A percentile compares a stretch with the other conserved stretches of the same genome.
These are phyloP conservation scores for Drosera spatulata DNA, from an alignment of 179 eudicot genomes.

Conservation along the genomic window DNA sequence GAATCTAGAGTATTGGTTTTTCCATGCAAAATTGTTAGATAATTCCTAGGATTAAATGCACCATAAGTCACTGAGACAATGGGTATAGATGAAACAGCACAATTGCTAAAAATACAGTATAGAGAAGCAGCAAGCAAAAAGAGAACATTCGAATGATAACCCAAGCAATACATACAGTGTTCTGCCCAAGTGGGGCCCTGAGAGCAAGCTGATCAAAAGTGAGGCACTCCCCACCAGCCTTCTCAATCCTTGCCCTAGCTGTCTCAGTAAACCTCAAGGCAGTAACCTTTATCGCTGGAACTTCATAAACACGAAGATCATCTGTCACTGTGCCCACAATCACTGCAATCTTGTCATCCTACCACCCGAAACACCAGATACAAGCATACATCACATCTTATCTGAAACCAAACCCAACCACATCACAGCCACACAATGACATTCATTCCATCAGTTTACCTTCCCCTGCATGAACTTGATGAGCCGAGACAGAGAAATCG, in stretches of 20 bases:
- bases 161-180: conserved; percentile 28
- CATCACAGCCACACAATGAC: conserved; percentile 14
- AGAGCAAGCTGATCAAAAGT: conserved; percentile 67
- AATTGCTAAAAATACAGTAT: background rate
- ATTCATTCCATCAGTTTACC: conserved; percentile 43
- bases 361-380: background rate
- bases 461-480: no score
- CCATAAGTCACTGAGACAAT: no score
- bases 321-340: conserved; percentile 46
- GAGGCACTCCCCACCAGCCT: conserved; percentile 55
- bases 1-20: no score
- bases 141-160: background rate
- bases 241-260: conserved; percentile 57
- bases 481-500: no score
- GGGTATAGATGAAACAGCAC: no score
- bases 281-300: conserved; percentile 23
- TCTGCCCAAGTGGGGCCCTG: conserved; percentile 67
- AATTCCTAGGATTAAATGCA: no score
- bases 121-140: background rate
- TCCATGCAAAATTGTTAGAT: no score
- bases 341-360: conserved; percentile 50
- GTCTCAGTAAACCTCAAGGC: conserved; percentile 35
- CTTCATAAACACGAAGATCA: conserved; percentile 47
- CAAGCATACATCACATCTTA: background rate
- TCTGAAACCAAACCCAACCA: background rate